phyloP scores from a whole-genome alignment of 2,329 filamentous ascomycete genomes.

The Fusarium heterosporum region DNA sequence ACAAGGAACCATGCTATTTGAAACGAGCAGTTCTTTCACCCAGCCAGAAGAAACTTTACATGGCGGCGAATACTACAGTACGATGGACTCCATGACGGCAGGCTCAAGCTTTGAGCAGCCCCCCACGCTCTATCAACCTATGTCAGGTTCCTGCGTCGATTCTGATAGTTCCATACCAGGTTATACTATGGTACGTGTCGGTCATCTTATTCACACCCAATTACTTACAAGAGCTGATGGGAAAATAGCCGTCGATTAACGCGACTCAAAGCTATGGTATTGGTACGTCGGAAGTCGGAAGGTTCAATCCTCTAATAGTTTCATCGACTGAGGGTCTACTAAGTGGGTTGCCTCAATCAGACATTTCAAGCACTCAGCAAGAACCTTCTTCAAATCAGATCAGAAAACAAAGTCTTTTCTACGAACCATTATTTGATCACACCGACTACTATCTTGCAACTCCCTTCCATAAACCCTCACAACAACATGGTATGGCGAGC shows the following conservation, averaged over 20 bases:
- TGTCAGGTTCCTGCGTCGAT: rapidly evolving
- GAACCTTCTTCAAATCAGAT: rapidly evolving
- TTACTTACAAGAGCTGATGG: not conserved
- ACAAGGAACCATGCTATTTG: not conserved
- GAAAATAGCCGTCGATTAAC: not conserved
- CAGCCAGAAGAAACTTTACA: not conserved
- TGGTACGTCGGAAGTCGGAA: rapidly evolving
- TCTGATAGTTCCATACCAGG: rapidly evolving
- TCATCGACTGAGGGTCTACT: rapidly evolving
- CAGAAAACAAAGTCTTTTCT: not conserved
- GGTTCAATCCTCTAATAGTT: rapidly evolving
- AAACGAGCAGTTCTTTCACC: not conserved
- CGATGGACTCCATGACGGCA: not conserved
- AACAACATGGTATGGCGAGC: not conserved
- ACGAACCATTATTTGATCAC: not conserved
- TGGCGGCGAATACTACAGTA: not conserved
- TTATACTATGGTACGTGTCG: not conserved
- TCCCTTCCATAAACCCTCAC: rapidly evolving
- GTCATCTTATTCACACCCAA: too few species aligned
- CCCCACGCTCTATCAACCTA: not conserved
- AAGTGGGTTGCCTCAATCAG: rapidly evolving
- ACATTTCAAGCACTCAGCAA: rapidly evolving
- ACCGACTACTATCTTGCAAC: not conserved
- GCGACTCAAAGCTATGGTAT: not conserved
- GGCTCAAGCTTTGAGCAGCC: not conserved